Base-by-base conservation (phyloP, 2,329 filamentous ascomycete genomes). In the Elsinoe batatas region DNA sequence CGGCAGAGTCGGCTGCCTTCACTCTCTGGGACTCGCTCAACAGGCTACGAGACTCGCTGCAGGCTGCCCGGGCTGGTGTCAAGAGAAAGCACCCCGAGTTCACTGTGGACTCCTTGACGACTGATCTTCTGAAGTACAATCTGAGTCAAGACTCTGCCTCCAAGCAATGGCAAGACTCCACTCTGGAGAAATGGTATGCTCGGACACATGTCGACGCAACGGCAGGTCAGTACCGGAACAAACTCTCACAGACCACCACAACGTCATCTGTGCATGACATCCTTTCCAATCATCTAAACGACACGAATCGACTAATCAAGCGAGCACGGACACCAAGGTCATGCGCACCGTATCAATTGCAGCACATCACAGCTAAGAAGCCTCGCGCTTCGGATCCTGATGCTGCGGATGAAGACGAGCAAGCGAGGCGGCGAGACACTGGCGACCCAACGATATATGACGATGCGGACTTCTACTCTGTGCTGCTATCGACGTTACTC, bases 401-500 rank as follows among this genome's bases (percentile, higher is more conserved):
- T n/a, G 42, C 12, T 8, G 13, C 47, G 6, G 18, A 12, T 11
- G 38, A 55, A n/a, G 40, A 42, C 10, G 51, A 33, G 32, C 22
- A 42, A 18, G 6, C 13, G 10, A 22, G 18, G 32, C 58, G 61
- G 26, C 65, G 62, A 33, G 65, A 82, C 20, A 70, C 73, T 8
- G 78, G 84, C 61, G 82, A 84, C 64, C 68, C 70, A 1, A 72
- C 76, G 17, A 83, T 95, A 62, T 98, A 93, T 73, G 91, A 97
- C 67, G 93, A 98, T 64, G 88, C 88, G 10, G 84, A 94, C 67
- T 96, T 97, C 70, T 98, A 98, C 72, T 89, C 95, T 68, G 75
- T 93, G 12, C 79, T 98, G 1, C 81, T 98, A 26, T 94, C 95
- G 68, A 89, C 95, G 65, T 82, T 98, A 1, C 86, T 98, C 8